A percentile compares a stretch with the other conserved stretches of the same genome.
Evolutionary conservation across 2,329 filamentous ascomycete genomes (phyloP).

Genomic region (Paracoccidioides brasiliensis): DNA sequence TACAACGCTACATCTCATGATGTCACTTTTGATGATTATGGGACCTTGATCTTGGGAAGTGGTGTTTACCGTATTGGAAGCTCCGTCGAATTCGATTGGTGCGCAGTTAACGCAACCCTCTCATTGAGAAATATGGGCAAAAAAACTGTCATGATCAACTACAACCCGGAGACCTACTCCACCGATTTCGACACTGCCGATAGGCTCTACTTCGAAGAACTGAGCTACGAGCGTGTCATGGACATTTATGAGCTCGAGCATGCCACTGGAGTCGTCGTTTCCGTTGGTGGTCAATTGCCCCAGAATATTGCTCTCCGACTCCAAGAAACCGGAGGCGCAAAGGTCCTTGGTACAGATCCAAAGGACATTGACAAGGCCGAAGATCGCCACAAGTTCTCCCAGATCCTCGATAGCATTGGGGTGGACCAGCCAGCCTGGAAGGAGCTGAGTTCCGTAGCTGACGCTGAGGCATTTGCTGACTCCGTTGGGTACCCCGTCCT

Average conservation of each 20-base stretch:
- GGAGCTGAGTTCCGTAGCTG: conserved; percentile 79
- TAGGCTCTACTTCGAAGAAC: conserved; percentile 89
- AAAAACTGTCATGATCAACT: conserved; percentile 89
- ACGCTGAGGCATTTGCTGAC: conserved; percentile 75
- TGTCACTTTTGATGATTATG: conserved; percentile 84
- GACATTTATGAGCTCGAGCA: conserved; percentile 93
- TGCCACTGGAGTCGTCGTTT: conserved; percentile 79
- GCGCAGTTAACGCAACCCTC: conserved; percentile 77
- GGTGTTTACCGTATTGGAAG: conserved; percentile 96
- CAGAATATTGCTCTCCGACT: conserved; percentile 95
- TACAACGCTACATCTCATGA: conserved; percentile 95
- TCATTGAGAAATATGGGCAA: conserved; percentile 75
- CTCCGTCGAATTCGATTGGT: conserved; percentile 99
- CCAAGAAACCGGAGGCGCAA: conserved; percentile 80
- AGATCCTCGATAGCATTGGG: conserved; percentile 91
- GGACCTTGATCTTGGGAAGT: conserved; percentile 76
- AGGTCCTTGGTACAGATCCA: conserved; percentile 84
- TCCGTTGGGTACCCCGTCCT: conserved; percentile 86
- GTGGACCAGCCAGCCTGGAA: conserved; percentile 98
- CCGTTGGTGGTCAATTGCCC: conserved; percentile 87
- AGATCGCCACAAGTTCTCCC: conserved; percentile 95
- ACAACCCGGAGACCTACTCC: conserved; percentile 65
- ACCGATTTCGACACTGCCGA: conserved; percentile 88
- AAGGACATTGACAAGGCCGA: conserved; percentile 95
- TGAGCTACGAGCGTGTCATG: conserved; percentile 96